Evolutionary conservation across 352 stramenopile genomes (phyloP).

Genomic region (Globisporangium middletonii): DNA sequence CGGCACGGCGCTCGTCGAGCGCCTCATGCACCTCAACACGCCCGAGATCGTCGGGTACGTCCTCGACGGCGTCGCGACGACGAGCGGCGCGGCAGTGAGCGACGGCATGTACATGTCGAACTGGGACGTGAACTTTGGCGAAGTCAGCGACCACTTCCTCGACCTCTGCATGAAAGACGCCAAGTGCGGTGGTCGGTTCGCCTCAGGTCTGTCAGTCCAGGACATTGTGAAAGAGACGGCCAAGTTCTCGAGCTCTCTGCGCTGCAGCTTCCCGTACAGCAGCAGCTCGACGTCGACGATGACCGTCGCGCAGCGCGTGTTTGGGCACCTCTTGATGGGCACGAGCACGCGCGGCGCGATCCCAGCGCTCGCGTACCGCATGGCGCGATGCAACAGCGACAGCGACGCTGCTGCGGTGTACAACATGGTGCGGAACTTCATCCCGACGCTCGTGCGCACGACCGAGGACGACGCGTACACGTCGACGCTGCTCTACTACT

Average conservation of each 20-base stretch:
- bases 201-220: conserved; percentile 2
- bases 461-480: conserved; percentile 11
- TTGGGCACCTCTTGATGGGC: conserved; percentile 25
- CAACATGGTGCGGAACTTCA: no score
- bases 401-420: conserved; percentile 11
- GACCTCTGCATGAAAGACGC: conserved; percentile 12
- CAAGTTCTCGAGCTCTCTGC: neutral
- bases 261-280: no score
- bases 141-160: conserved; percentile 30
- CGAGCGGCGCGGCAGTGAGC: conserved; percentile 21
- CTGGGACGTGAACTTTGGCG: conserved; percentile 30
- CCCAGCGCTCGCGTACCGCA: conserved; percentile 28
- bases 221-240: conserved; percentile 2
- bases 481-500: conserved; percentile 34
- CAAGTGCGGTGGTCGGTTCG: conserved; percentile 19
- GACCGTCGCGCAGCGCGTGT: conserved; percentile 15
- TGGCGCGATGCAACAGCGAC: conserved; percentile 22
- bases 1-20: conserved; percentile 35
- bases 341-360: conserved; percentile 21
- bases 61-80: conserved; percentile 34
- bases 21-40: conserved; percentile 32
- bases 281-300: neutral
- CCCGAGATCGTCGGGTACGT: conserved; percentile 41
- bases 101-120: conserved; percentile 36
- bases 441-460: no score